Evolutionary conservation across 352 stramenopile species (phyloP), one percentile per base, ranked within the genome.

Genomic region (Phytophthora cactorum): DNA sequence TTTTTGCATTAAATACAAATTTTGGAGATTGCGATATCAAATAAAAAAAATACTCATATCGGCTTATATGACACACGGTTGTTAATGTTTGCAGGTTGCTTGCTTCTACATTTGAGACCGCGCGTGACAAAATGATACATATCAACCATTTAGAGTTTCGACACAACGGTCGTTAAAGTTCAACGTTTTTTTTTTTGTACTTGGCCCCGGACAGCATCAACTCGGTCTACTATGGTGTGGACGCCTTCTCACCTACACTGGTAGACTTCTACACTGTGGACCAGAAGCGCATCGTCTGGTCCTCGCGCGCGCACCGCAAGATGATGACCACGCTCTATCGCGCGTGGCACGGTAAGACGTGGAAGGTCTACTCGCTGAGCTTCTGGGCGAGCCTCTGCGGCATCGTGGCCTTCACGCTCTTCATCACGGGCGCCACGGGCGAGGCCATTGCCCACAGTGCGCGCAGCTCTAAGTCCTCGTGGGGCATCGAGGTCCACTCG

Each of bases 291-390:
- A 91, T 95, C 59, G 83, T 95, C 63, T 95, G 87, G 87, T 93
- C 84, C 46, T 95, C 87, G 47, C 87, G 87, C 28, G 83, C 85
- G 45, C 87, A 95, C 72, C 87, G 87, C 75, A 95, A 95, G 72
- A 93, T 93, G 78, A 92, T 95, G 82, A 91, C 81, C n/a, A 95
- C 87, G 68, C 82, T 95, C 6, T 84, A 92, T 56, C 76, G 82
- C 53, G 83, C 87, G 27, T 92, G 84, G 81, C 79, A 92, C 62
- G 81, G 72, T 51, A 79, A 84, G 53, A 60, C 62, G 43, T 95
- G 87, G 87, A 89, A 90, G 67, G 31, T 81, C 29, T 78, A 81
- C 62, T 95, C 87, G 63, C 71, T 93, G 32, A 93, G 85, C 71
- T 90, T 92, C 66, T 93, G 84, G 83, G 72, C 70, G 14, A 78